phyloP scores from a whole-genome alignment of 495 filamentous ascomycete genomes.

The Pseudotulostoma volvatum region DNA sequence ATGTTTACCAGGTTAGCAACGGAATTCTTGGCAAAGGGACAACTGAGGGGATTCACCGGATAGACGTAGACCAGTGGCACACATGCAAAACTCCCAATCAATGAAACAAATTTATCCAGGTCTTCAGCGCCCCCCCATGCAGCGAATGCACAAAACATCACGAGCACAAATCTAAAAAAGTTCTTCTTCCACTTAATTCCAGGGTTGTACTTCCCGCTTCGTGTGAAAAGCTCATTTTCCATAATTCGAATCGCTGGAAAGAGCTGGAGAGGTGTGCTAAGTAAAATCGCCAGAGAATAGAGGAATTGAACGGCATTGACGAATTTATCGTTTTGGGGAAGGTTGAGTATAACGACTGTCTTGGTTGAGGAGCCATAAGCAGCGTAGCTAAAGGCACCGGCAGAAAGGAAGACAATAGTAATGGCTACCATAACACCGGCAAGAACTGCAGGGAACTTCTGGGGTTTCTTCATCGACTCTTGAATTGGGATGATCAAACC shows the following conservation, averaged over 20 bases:
- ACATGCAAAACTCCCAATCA: conserved; percentile 95
- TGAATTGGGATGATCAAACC: conserved; percentile 98
- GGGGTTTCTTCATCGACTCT: conserved; percentile 80
- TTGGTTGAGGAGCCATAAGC: conserved; percentile 89
- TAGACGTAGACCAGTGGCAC: conserved; percentile 97
- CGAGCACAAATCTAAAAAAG: conserved; percentile 79
- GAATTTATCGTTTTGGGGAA: conserved; percentile 88
- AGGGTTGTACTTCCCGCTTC: conserved; percentile 88
- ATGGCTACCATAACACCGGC: conserved; percentile 87
- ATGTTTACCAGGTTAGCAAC: conserved; percentile 4
- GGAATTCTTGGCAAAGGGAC: not conserved
- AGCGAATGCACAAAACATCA: conserved; percentile 66
- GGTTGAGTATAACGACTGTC: conserved; percentile 88
- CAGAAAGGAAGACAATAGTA: conserved; percentile 72
- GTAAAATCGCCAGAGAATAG: conserved; percentile 83
- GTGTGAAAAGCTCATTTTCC: conserved; percentile 52
- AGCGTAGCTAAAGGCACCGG: conserved; percentile 87
- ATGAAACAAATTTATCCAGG: conserved; percentile 89
- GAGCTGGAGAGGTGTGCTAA: conserved; percentile 87
- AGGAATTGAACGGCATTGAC: conserved; percentile 93
- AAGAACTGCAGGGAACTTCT: conserved; percentile 76
- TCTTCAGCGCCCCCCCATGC: conserved; percentile 87
- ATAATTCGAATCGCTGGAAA: conserved; percentile 84
- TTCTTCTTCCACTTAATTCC: conserved; percentile 99
- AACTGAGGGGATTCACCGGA: conserved; percentile 44